Evolutionary conservation across 768 basidiomycete species (phyloP).

Genomic region (Psilocybe sp.): DNA sequence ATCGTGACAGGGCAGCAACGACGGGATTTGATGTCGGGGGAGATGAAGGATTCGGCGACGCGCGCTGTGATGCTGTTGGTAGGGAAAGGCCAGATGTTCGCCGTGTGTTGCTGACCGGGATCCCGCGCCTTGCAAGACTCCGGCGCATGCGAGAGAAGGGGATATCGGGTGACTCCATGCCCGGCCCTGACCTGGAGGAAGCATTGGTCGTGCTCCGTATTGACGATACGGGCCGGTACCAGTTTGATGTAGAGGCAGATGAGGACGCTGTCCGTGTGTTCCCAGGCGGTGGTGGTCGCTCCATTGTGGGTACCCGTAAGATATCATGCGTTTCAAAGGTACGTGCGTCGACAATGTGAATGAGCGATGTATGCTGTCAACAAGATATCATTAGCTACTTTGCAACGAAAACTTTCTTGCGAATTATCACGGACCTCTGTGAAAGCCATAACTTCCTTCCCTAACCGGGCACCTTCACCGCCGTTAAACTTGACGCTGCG

Average conservation of each 20-base stretch:
- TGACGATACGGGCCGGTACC: not conserved
- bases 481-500: conserved; percentile 76
- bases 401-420: not conserved
- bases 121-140: conserved; percentile 2
- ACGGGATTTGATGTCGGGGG: no score
- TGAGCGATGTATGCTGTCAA: conserved; percentile 68
- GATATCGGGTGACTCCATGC: no score
- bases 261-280: not conserved
- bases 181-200: no score
- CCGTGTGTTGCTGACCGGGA: conserved; percentile 5
- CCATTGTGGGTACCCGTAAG: conserved; percentile 49
- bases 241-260: not conserved
- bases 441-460: conserved; percentile 81
- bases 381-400: conserved; percentile 7
- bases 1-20: no score
- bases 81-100: not conserved
- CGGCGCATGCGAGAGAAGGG: not conserved
- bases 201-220: no score
- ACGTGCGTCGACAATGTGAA: conserved; percentile 85
- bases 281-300: conserved; percentile 8
- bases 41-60: no score
- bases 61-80: no score
- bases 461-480: conserved; percentile 44
- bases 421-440: conserved; percentile 64
- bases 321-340: conserved; percentile 81